These are phyloP conservation scores for Baorangia bicolor DNA, from an alignment of 768 basidiomycete species.

Conservation along the genomic window DNA sequence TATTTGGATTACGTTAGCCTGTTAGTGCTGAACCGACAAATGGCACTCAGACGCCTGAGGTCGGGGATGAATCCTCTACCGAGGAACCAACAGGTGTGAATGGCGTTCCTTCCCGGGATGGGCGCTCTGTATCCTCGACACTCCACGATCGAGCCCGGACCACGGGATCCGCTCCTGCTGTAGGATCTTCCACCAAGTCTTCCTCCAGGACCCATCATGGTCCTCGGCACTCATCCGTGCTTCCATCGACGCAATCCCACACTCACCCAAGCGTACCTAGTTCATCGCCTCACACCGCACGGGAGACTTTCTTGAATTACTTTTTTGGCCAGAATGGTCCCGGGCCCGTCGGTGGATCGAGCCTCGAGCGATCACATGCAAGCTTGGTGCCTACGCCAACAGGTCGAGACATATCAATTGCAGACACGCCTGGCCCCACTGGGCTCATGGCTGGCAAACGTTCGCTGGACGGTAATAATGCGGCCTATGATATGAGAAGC, in stretches of 20 bases:
- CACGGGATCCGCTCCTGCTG: constrained; percentile 35
- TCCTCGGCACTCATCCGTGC: constrained; percentile 35
- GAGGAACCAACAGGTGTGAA: constrained; percentile 57
- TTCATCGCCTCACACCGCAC: constrained; percentile 54
- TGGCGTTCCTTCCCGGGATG: constrained; percentile 51
- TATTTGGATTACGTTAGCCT: constrained; percentile 42
- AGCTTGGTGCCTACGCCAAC: constrained; percentile 41
- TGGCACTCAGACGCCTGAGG: constrained; percentile 48
- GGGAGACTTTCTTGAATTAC: constrained; percentile 94
- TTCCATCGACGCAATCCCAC: constrained; percentile 33
- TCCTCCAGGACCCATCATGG: constrained; percentile 30
- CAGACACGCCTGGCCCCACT: constrained; percentile 48
- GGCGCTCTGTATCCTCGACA: constrained; percentile 75
- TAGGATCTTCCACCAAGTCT: constrained; percentile 25
- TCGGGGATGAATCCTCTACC: constrained; percentile 63
- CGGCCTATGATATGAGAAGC: constrained; percentile 98
- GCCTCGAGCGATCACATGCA: constrained; percentile 39
- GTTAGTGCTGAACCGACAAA: constrained; percentile 62
- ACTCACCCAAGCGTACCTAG: constrained; percentile 34
- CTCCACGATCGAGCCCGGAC: constrained; percentile 71
- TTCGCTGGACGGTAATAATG: constrained; percentile 69
- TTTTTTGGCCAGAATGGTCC: constrained; percentile 94
- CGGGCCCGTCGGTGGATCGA: constrained; percentile 64
- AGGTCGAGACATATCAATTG: constrained; percentile 63
- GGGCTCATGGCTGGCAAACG: constrained; percentile 69